These are phyloP conservation scores for Umbelopsis isabellina DNA, from an alignment of 192 early-diverging fungal species.

Conservation along the genomic window DNA sequence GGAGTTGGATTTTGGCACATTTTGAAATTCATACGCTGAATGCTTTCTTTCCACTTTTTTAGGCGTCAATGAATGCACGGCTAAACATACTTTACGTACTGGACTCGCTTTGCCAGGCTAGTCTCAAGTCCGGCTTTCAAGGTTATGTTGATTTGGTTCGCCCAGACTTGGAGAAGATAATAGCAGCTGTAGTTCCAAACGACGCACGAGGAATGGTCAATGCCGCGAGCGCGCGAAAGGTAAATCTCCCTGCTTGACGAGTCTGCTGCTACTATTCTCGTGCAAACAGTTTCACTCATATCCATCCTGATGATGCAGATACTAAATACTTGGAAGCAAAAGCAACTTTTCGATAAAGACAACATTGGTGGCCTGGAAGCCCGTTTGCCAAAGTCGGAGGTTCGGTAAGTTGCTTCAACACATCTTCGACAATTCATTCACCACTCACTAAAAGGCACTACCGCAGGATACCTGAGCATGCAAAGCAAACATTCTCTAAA, in stretches of 20 bases:
- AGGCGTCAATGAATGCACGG: constrained; percentile 51
- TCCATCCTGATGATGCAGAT: constrained; percentile 14
- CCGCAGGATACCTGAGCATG: constrained; percentile 11
- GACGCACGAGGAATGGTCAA: constrained; percentile 57
- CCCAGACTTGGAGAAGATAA: constrained; percentile 45
- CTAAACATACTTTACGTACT: constrained; percentile 64
- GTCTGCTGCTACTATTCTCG: background rate
- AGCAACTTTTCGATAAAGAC: constrained; percentile 29
- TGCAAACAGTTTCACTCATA: no score
- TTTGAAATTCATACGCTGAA: no score
- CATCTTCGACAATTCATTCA: background rate
- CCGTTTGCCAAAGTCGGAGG: constrained; percentile 39
- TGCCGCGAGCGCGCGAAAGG: constrained; percentile 54
- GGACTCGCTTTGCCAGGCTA: constrained; percentile 54
- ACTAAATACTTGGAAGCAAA: constrained; percentile 40
- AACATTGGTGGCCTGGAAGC: constrained; percentile 46
- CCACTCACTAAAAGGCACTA: constrained; percentile 20
- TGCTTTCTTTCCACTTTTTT: constrained; percentile 19
- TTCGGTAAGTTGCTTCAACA: constrained; percentile 36
- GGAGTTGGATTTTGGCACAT: no score
- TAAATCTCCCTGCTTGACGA: constrained; percentile 9
- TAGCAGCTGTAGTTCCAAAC: constrained; percentile 46
- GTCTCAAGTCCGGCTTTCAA: constrained; percentile 46
- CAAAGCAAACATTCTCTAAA: constrained; percentile 40
- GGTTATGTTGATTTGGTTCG: constrained; percentile 55